Evolutionary conservation across 306 rosid genomes (phyloP).

Genomic region (Cucurbita argyrosperma): DNA sequence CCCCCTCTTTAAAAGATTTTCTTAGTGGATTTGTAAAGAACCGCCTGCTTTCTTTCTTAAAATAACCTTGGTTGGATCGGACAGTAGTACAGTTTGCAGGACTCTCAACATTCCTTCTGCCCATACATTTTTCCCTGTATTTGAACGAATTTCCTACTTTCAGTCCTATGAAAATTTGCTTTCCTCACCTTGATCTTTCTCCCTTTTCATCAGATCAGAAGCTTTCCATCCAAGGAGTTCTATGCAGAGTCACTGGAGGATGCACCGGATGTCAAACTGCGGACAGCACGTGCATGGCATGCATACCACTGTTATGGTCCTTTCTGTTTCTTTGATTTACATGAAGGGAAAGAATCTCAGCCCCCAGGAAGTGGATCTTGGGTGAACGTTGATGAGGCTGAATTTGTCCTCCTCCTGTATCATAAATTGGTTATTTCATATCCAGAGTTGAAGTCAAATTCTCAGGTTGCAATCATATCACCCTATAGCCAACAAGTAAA

Average conservation of each 20-base stretch:
- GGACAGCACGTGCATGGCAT: conserved; percentile 68
- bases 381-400: conserved; percentile 70
- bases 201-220: conserved; percentile 47
- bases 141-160: not conserved
- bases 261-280: conserved; percentile 38
- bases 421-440: conserved; percentile 50
- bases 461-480: conserved; percentile 68
- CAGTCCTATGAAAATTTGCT: not conserved
- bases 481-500: conserved; percentile 79
- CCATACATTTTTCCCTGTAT: not conserved
- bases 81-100: not conserved
- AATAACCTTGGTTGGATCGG: no score
- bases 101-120: not conserved
- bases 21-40: no score
- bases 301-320: conserved; percentile 73
- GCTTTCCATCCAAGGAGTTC: conserved; percentile 83
- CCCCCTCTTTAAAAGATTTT: no score
- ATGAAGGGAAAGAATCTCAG: conserved; percentile 55
- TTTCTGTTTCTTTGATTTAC: conserved; percentile 70
- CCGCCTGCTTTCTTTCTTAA: no score
- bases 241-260: conserved; percentile 67
- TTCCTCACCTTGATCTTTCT: not conserved
- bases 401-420: conserved; percentile 66
- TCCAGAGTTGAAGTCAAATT: conserved; percentile 61
- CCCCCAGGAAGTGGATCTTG: conserved; percentile 66